Evolutionary conservation across 805 yeast genomes (phyloP).

Genomic region (Grigorovia jiainica): DNA sequence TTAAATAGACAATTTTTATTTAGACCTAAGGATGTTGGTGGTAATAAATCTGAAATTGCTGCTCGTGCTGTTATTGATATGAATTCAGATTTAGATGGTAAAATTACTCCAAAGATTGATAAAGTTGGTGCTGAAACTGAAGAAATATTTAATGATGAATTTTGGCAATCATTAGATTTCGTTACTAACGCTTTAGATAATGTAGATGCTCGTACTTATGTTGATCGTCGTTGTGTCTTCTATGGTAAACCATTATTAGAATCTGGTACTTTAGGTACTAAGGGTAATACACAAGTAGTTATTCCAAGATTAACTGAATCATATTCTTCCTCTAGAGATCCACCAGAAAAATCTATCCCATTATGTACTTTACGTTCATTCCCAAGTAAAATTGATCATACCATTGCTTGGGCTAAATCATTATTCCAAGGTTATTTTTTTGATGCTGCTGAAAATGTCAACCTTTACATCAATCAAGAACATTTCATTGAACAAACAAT

Average conservation of each 20-base stretch:
- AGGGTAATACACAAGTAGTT: constrained; percentile 95
- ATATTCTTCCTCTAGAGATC: constrained; percentile 93
- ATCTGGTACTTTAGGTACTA: constrained; percentile 96
- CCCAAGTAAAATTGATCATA: constrained; percentile 97
- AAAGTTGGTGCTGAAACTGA: constrained; percentile 95
- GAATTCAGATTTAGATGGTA: constrained; percentile 77
- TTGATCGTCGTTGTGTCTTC: constrained; percentile 93
- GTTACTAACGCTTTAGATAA: constrained; percentile 97
- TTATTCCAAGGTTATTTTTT: constrained; percentile 85
- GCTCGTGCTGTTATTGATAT: constrained; percentile 72
- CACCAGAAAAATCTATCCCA: constrained; percentile 97
- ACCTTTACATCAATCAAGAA: constrained; percentile 82
- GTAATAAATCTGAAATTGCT: constrained; percentile 83
- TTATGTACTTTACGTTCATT: constrained; percentile 93
- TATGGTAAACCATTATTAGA: constrained; percentile 85
- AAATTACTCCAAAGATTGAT: constrained; percentile 67
- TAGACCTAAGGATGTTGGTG: constrained; percentile 90
- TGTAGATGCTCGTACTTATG: constrained; percentile 95
- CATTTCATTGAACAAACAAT: constrained; percentile 84
- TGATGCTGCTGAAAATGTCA: constrained; percentile 90
- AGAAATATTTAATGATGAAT: constrained; percentile 68
- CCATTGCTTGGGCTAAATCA: constrained; percentile 98
- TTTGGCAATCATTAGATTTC: constrained; percentile 77
- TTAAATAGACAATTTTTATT: constrained; percentile 93
- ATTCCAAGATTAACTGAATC: constrained; percentile 92